phyloP scores from a whole-genome alignment of 2,329 filamentous ascomycete genomes.

The Ophiostoma sp. region DNA sequence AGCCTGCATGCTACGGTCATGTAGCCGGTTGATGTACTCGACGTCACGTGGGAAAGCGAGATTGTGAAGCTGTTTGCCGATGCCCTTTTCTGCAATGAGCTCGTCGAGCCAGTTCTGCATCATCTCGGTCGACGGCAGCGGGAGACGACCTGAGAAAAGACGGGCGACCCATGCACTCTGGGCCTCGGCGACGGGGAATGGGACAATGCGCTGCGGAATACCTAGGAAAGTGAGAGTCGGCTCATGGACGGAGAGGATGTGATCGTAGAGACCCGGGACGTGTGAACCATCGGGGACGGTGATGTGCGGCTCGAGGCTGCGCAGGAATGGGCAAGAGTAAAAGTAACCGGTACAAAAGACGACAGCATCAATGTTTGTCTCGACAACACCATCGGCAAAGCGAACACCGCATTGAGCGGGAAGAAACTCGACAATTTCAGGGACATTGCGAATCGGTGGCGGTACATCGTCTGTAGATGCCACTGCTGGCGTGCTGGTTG shows the following conservation, averaged over 20 bases:
- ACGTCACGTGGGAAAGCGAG: slow-evolving; percentile 55
- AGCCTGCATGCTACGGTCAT: slow-evolving; percentile 49
- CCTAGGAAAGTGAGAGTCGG: slow-evolving; percentile 64
- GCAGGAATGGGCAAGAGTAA: slow-evolving; percentile 68
- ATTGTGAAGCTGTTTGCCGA: slow-evolving; percentile 36
- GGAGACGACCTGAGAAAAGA: slow-evolving; percentile 63
- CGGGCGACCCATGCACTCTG: slow-evolving; percentile 67
- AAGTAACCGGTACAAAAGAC: slow-evolving; percentile 73
- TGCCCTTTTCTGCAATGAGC: background rate
- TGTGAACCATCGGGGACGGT: slow-evolving; percentile 47
- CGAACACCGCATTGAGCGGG: slow-evolving; percentile 50
- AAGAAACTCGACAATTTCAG: slow-evolving; percentile 50
- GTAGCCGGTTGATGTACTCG: slow-evolving; percentile 60
- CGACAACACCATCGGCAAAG: slow-evolving; percentile 61
- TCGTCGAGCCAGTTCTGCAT: background rate
- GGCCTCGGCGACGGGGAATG: slow-evolving; percentile 69
- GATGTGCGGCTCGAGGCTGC: slow-evolving; percentile 58
- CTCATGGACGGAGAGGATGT: slow-evolving; percentile 67
- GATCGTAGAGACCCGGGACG: slow-evolving; percentile 44
- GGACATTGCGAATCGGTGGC: slow-evolving; percentile 21
- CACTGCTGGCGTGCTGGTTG: slow-evolving; percentile 34
- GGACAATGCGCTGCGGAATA: slow-evolving; percentile 67
- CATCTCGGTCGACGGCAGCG: slow-evolving; percentile 46
- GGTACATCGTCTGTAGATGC: background rate
- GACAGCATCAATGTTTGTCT: slow-evolving; percentile 59